Conservation (phyloP, 2,329 filamentous ascomycete genomes). For the Ophiostoma sp. region DNA sequence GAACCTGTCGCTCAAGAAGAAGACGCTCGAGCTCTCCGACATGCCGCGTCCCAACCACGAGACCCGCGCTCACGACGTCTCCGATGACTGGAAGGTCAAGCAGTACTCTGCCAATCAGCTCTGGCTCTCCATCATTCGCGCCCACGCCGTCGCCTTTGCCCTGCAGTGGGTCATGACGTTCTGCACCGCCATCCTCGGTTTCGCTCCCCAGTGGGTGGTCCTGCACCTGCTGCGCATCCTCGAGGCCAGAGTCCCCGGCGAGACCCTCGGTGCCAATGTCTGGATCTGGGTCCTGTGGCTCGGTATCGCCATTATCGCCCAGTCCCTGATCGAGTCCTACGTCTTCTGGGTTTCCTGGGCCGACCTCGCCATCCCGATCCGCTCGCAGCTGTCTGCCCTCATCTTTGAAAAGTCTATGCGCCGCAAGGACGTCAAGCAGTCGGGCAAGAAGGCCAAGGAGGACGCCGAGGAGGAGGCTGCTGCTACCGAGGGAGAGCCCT, state of each 20-base stretch:
- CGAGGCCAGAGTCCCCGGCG: constrained; percentile 48
- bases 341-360: constrained; percentile 62
- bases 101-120: constrained; percentile 46
- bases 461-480: constrained; percentile 30
- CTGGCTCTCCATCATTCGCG: constrained; percentile 55
- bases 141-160: constrained; percentile 52
- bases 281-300: constrained; percentile 66
- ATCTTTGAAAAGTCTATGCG: constrained; percentile 74
- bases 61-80: constrained; percentile 48
- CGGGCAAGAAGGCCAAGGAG: constrained; percentile 43
- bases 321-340: constrained; percentile 59
- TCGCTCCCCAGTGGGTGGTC: constrained; percentile 66
- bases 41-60: constrained; percentile 56
- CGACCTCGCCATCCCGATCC: constrained; percentile 59
- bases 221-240: constrained; percentile 60
- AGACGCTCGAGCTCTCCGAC: constrained; percentile 56
- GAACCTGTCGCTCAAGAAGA: constrained; percentile 49
- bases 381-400: constrained; percentile 63
- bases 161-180: constrained; percentile 56
- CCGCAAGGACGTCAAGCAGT: constrained; percentile 68
- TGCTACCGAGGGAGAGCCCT: constrained; percentile 26
- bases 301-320: constrained; percentile 53
- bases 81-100: constrained; percentile 45
- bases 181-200: constrained; percentile 52
- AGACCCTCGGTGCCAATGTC: constrained; percentile 46